These are phyloP conservation scores for Penicillium subrubescens DNA, from an alignment of 495 filamentous ascomycete genomes.

Conservation along the genomic window DNA sequence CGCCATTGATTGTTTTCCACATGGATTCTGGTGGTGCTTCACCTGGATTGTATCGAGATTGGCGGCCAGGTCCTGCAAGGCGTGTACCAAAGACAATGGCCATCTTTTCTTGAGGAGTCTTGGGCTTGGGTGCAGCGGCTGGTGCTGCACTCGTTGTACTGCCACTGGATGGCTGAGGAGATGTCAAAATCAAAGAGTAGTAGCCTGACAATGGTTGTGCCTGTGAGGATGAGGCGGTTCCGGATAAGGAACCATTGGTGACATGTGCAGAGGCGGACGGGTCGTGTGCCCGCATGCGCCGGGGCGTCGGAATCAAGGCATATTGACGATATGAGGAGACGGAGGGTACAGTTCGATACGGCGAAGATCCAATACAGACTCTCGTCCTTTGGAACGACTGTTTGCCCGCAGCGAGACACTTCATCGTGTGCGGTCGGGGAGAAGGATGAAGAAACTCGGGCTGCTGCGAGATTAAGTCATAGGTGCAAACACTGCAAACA, in stretches of 20 bases:
- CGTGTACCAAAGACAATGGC: constrained; percentile 76
- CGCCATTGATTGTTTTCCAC: constrained; percentile 69
- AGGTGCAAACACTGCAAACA: constrained; percentile 48
- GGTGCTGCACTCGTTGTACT: constrained; percentile 26
- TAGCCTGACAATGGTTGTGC: constrained; percentile 48
- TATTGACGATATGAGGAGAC: constrained; percentile 18
- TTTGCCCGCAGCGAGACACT: constrained; percentile 28
- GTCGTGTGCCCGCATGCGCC: constrained; percentile 27
- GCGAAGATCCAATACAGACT: not conserved
- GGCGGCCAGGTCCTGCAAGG: constrained; percentile 68
- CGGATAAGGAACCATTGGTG: constrained; percentile 15
- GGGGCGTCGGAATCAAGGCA: constrained; percentile 23
- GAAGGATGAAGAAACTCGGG: constrained; percentile 11
- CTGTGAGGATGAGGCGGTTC: constrained; percentile 24
- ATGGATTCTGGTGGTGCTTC: constrained; percentile 42
- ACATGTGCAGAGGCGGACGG: constrained; percentile 10
- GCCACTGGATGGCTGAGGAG: constrained; percentile 28
- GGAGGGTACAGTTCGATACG: not conserved
- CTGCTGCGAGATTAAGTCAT: constrained; percentile 36
- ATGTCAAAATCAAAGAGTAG: constrained; percentile 40
- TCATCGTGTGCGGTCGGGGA: constrained; percentile 30
- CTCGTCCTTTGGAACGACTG: constrained; percentile 21
- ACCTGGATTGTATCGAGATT: constrained; percentile 58
- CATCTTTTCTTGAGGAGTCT: constrained; percentile 56
- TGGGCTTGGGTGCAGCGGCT: constrained; percentile 22